Conservation (phyloP, 2,329 filamentous ascomycete genomes). For the Podosphaera fusca region DNA sequence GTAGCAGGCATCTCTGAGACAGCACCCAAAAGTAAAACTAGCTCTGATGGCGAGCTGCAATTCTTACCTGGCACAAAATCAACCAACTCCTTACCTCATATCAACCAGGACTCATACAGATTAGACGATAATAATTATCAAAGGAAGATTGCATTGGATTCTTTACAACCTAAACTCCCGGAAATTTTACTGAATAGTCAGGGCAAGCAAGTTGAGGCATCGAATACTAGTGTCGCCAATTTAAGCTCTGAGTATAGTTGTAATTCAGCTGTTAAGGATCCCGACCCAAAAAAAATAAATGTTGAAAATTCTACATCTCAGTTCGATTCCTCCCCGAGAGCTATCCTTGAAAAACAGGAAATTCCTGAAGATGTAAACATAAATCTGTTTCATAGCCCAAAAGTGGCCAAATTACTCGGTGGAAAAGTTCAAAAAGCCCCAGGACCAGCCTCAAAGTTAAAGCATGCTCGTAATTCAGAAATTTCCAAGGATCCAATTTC, state of each 20-base stretch:
- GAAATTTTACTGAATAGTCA: not conserved
- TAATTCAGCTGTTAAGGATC: not conserved
- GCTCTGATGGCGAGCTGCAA: not conserved
- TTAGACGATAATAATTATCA: not conserved
- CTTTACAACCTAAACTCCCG: not conserved
- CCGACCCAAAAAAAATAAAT: not conserved
- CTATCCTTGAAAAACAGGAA: constrained; percentile 12
- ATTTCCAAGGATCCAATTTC: too few species aligned
- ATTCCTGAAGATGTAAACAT: constrained; percentile 33
- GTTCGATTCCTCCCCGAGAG: not conserved
- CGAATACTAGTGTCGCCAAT: not conserved
- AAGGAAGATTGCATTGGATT: not conserved
- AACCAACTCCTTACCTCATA: not conserved
- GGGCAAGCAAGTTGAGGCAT: not conserved
- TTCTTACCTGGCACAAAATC: not conserved
- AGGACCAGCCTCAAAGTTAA: too few species aligned
- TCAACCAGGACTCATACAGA: not conserved
- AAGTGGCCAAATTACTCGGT: constrained; percentile 30
- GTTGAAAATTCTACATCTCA: too few species aligned
- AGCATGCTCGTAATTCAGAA: too few species aligned
- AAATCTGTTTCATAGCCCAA: constrained; percentile 36
- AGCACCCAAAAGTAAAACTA: not conserved
- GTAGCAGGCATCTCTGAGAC: constrained; percentile 10
- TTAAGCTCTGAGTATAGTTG: not conserved
- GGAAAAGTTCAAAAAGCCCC: constrained; percentile 17